Evolutionary conservation across 2,329 filamentous ascomycete genomes (phyloP).

Genomic region (Ploettnerulaceae sp.): DNA sequence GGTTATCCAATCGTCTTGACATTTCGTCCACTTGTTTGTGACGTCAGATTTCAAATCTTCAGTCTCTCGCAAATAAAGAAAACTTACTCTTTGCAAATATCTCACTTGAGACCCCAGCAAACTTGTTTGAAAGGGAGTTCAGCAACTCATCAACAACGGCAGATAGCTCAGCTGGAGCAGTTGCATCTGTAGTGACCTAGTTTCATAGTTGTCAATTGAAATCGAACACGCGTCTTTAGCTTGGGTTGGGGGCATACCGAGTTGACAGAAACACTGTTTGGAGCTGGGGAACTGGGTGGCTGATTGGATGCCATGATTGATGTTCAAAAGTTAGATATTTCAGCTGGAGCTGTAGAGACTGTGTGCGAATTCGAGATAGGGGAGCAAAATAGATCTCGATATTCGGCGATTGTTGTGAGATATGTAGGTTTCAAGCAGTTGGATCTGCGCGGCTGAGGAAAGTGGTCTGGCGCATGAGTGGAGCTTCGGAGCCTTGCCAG

Average conservation of each 20-base stretch:
- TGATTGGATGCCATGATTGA: constrained; percentile 15
- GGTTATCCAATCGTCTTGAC: constrained; percentile 76
- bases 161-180: constrained; percentile 31
- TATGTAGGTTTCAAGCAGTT: not conserved
- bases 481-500: not conserved
- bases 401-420: no score
- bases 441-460: not conserved
- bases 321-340: not conserved
- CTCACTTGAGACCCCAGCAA: constrained; percentile 77
- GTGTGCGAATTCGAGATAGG: not conserved
- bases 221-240: no score
- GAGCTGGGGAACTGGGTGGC: constrained; percentile 20
- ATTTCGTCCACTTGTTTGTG: constrained; percentile 77
- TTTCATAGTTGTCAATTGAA: no score
- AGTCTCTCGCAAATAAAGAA: not conserved
- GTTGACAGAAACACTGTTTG: constrained; percentile 15
- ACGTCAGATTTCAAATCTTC: constrained; percentile 1
- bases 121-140: constrained; percentile 79
- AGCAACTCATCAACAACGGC: constrained; percentile 78
- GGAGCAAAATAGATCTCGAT: not conserved
- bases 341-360: not conserved
- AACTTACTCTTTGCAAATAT: constrained; percentile 76
- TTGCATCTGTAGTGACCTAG: no score
- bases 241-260: constrained; percentile 17
- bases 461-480: not conserved